Evolutionary conservation across 2,329 filamentous ascomycete species (phyloP).

Genomic region (Sclerotinia sclerotiorum): DNA sequence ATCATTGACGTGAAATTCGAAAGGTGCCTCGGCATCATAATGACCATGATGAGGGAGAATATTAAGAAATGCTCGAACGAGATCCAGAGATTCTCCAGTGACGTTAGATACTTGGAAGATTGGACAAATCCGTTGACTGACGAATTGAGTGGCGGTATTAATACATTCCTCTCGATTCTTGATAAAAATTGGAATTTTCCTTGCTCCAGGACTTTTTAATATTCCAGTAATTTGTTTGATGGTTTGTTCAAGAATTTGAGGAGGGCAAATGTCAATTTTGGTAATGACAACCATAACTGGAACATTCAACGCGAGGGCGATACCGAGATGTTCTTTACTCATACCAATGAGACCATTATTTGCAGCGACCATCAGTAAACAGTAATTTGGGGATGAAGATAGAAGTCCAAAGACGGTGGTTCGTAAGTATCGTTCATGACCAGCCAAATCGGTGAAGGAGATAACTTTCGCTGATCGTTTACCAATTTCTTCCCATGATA

Average conservation of each 20-base stretch:
- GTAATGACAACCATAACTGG: constrained; percentile 97
- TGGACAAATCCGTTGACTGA: constrained; percentile 91
- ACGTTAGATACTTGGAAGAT: constrained; percentile 99
- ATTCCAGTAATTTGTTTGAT: constrained; percentile 89
- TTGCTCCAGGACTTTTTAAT: constrained; percentile 86
- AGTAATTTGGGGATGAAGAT: constrained; percentile 95
- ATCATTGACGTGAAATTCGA: constrained; percentile 95
- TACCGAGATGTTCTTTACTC: constrained; percentile 97
- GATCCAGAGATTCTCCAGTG: constrained; percentile 84
- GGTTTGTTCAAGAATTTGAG: constrained; percentile 91
- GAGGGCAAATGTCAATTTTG: constrained; percentile 97
- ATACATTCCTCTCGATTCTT: constrained; percentile 88
- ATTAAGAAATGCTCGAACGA: constrained; percentile 90
- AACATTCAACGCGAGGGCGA: constrained; percentile 90
- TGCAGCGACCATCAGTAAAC: constrained; percentile 94
- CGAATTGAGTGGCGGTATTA: constrained; percentile 93
- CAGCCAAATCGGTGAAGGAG: constrained; percentile 91
- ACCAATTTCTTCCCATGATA: constrained; percentile 98
- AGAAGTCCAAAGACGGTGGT: constrained; percentile 96
- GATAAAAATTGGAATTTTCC: constrained; percentile 96
- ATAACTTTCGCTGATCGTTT: constrained; percentile 95
- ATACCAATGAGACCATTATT: constrained; percentile 97
- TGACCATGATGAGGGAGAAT: constrained; percentile 93
- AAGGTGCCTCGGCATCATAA: constrained; percentile 82
- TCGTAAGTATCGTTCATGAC: constrained; percentile 90